A percentile compares a stretch with the other conserved stretches of the same genome.
Conservation (phyloP, 179 eudicot species). For the Actinidia arguta region DNA sequence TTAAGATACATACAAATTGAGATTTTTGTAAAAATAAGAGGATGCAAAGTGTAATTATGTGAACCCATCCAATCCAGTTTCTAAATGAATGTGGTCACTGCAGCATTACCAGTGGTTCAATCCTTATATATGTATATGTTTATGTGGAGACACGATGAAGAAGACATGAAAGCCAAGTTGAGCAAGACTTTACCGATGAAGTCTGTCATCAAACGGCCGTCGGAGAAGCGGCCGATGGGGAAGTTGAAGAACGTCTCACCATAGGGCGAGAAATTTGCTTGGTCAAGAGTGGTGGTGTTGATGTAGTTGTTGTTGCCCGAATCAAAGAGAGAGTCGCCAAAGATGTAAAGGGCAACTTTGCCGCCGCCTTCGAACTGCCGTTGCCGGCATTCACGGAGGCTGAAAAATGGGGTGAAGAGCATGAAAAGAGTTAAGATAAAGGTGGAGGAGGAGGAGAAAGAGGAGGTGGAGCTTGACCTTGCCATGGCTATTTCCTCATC, state of each 20-base stretch:
- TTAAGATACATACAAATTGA: too few relatives aligned
- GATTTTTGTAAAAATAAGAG: too few relatives aligned
- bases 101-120: too few relatives aligned
- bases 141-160: too few relatives aligned
- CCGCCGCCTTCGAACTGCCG: neutral
- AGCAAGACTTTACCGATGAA: slow-evolving; percentile 55
- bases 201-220: slow-evolving; percentile 78
- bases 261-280: slow-evolving; percentile 74
- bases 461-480: neutral
- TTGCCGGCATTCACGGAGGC: neutral
- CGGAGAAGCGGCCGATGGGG: slow-evolving; percentile 84
- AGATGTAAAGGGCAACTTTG: slow-evolving; percentile 43
- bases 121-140: too few relatives aligned
- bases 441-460: too few relatives aligned
- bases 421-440: neutral
- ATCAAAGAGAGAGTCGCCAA: slow-evolving; percentile 74
- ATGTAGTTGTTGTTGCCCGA: slow-evolving; percentile 83
- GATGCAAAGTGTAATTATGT: too few relatives aligned
- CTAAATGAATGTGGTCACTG: too few relatives aligned
- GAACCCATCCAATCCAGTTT: too few relatives aligned
- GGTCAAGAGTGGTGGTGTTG: slow-evolving; percentile 60
- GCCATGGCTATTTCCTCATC: slow-evolving; percentile 11
- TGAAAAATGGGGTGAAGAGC: neutral
- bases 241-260: slow-evolving; percentile 59
- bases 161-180: too few relatives aligned